Conservation (phyloP, 768 basidiomycete species). For the Daedaleopsis sinensis region DNA sequence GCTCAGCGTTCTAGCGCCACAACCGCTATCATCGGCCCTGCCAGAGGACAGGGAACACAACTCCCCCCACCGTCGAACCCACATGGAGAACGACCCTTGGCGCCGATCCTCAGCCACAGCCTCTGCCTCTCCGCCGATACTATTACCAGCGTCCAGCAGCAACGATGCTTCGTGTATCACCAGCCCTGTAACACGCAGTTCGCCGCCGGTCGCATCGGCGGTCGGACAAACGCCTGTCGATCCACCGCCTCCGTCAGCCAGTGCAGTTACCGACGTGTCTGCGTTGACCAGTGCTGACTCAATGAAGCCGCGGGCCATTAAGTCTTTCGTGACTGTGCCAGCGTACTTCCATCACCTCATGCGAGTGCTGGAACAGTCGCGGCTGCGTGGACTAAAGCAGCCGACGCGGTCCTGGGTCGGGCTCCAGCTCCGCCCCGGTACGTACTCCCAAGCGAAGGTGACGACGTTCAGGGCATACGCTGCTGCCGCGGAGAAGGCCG, state of each 20-base stretch:
- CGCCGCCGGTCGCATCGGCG: neutral
- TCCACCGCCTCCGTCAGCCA: neutral
- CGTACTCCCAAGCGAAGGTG: slow-evolving; percentile 15
- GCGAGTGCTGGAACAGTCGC: slow-evolving; percentile 1
- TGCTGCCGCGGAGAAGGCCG: slow-evolving; percentile 19
- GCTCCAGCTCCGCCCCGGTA: neutral
- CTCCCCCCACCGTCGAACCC: neutral
- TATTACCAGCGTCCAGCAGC: neutral
- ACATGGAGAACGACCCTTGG: neutral
- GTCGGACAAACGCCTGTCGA: no score
- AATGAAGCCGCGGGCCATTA: neutral
- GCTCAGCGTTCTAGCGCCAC: neutral
- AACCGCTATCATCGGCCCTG: neutral
- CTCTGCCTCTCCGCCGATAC: neutral
- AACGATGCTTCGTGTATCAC: neutral
- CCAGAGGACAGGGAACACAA: neutral
- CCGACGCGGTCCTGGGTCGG: slow-evolving; percentile 4
- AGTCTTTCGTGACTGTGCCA: neutral
- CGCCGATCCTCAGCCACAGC: neutral
- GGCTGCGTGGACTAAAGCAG: neutral
- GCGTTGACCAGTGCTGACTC: neutral
- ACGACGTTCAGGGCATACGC: slow-evolving; percentile 25
- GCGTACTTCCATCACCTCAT: slow-evolving; percentile 12
- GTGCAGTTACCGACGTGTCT: neutral
- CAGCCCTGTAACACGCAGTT: neutral